Conservation (phyloP, 2,329 filamentous ascomycete genomes). For the Xylariaceae sp. region DNA sequence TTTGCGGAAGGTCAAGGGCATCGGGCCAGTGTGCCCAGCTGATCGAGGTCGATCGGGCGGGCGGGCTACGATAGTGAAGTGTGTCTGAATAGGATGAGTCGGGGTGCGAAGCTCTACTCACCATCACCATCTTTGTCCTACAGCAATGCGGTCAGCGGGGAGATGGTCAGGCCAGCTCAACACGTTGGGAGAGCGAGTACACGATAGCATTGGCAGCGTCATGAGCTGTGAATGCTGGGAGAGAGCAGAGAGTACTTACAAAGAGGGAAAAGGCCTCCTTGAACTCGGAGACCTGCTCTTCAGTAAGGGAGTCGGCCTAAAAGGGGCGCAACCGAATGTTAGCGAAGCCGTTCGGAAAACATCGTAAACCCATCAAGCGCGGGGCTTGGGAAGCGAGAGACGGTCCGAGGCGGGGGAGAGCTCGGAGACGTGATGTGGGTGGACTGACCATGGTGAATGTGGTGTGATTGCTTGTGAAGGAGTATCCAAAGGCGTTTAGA, state of each 20-base stretch:
- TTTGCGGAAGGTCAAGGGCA: not conserved
- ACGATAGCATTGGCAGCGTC: not conserved
- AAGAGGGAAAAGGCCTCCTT: conserved; percentile 99
- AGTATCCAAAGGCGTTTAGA: conserved; percentile 3
- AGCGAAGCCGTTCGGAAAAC: conserved; percentile 16
- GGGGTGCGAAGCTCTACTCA: conserved; percentile 42
- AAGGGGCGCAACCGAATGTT: conserved; percentile 14
- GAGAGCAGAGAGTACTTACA: conserved; percentile 57
- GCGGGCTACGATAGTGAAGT: not conserved
- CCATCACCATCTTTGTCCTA: conserved; percentile 90
- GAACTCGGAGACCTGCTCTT: conserved; percentile 99
- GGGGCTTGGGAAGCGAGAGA: conserved; percentile 24
- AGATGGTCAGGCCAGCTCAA: conserved; percentile 17
- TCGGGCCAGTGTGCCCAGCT: not conserved
- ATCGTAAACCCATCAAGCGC: conserved; percentile 16
- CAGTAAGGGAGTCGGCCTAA: conserved; percentile 95
- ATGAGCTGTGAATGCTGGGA: not conserved
- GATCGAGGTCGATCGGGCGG: not conserved
- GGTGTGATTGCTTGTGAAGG: conserved; percentile 7
- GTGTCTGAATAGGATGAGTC: not conserved
- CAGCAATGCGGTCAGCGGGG: conserved; percentile 21
- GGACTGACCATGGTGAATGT: conserved; percentile 18
- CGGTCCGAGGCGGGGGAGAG: conserved; percentile 19
- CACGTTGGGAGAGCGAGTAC: not conserved
- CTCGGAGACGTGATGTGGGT: not conserved